phyloP scores from a whole-genome alignment of 345 rosid species.

The Eucalyptus pumila region DNA sequence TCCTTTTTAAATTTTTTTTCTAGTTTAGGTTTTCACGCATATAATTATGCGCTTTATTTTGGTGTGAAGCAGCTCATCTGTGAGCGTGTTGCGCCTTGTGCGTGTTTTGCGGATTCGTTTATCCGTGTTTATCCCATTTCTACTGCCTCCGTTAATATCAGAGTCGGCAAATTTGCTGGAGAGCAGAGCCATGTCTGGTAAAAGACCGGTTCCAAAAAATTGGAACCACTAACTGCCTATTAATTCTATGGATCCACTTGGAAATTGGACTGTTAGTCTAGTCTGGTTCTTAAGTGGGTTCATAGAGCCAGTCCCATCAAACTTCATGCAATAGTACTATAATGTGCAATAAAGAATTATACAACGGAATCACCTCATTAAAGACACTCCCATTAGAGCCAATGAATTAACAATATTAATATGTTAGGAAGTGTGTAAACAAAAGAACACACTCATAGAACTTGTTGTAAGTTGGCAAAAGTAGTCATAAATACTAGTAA shows the following conservation, averaged over 20 bases:
- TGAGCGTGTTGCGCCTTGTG: neutral
- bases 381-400: too few relatives aligned
- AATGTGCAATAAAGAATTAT: too few relatives aligned
- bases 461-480: too few relatives aligned
- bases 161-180: neutral
- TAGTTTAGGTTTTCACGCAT: neutral
- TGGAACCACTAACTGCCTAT: too few relatives aligned
- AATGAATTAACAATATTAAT: too few relatives aligned
- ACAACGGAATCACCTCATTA: too few relatives aligned
- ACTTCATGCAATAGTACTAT: too few relatives aligned
- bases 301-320: too few relatives aligned
- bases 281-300: neutral
- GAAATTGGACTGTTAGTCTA: fast-evolving
- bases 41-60: neutral
- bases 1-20: neutral
- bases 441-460: too few relatives aligned
- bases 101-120: neutral
- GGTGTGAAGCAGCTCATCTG: neutral
- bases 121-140: neutral
- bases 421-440: too few relatives aligned
- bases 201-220: neutral
- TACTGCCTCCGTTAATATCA: neutral
- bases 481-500: too few relatives aligned
- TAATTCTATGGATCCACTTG: neutral
- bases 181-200: neutral